A percentile compares a stretch with the other conserved stretches of the same genome.
Evolutionary conservation across 805 yeast species (phyloP).

Genomic region (Candida quercuum): DNA sequence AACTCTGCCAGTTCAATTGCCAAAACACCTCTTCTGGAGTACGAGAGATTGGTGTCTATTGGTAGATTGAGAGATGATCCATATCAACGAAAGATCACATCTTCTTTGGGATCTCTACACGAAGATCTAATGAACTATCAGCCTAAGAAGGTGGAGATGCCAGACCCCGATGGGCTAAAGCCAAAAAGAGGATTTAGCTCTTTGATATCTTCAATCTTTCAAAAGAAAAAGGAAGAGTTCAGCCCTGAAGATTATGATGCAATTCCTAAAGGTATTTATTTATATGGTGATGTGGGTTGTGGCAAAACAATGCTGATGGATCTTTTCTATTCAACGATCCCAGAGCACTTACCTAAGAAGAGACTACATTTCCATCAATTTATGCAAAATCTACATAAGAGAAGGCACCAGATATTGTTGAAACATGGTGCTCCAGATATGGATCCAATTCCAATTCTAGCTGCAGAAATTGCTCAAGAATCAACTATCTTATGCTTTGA

Average conservation of each 20-base stretch:
- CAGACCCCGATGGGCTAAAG: conserved; percentile 44
- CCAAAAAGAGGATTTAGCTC: conserved; percentile 43
- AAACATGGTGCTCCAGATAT: conserved; percentile 61
- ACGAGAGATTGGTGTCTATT: conserved; percentile 40
- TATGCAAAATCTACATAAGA: conserved; percentile 89
- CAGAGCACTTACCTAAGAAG: conserved; percentile 66
- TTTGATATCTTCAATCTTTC: conserved; percentile 24
- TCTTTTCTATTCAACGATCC: conserved; percentile 81
- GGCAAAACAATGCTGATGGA: conserved; percentile 99
- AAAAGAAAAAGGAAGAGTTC: conserved; percentile 10
- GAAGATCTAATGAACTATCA: conserved; percentile 43
- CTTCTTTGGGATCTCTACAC: conserved; percentile 57
- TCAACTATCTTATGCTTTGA: conserved; percentile 87
- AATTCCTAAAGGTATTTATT: conserved; percentile 78
- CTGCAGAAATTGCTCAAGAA: conserved; percentile 72
- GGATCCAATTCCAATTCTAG: conserved; percentile 80
- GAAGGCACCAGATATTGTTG: conserved; percentile 68
- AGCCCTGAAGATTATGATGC: conserved; percentile 24
- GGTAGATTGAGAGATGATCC: conserved; percentile 65
- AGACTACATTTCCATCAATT: conserved; percentile 95
- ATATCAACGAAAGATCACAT: conserved; percentile 71
- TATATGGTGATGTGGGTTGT: conserved; percentile 97
- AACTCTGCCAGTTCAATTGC: conserved; percentile 3
- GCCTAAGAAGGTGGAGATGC: conserved; percentile 57
- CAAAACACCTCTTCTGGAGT: conserved; percentile 44